Evolutionary conservation across 371 early-diverging fungal species (phyloP).

Genomic region (Mortierella sp.): DNA sequence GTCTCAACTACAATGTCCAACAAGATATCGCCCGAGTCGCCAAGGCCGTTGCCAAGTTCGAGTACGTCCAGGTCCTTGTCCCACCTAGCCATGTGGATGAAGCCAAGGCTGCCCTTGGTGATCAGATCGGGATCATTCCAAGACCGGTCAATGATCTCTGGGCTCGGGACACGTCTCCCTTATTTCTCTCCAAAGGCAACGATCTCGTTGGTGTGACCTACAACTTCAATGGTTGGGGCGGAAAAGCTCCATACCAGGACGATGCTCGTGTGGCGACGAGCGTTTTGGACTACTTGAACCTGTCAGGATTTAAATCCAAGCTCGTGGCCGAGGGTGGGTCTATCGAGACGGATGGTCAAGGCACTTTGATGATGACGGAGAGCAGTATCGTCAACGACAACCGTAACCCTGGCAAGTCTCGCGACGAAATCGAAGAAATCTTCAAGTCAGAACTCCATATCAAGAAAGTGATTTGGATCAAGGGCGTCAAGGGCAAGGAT

Average conservation of each 20-base stretch:
- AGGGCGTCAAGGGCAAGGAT: constrained; percentile 36
- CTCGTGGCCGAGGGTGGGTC: constrained; percentile 36
- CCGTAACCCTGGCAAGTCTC: constrained; percentile 34
- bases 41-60: constrained; percentile 20
- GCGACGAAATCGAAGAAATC: constrained; percentile 15
- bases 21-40: constrained; percentile 27
- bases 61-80: constrained; percentile 10
- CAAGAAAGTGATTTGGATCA: constrained; percentile 35
- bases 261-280: constrained; percentile 16
- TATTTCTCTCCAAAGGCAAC: constrained; percentile 25
- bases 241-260: constrained; percentile 19
- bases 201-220: constrained; percentile 16
- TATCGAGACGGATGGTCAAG: constrained; percentile 41
- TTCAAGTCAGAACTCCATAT: constrained; percentile 20
- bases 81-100: constrained; percentile 13
- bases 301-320: constrained; percentile 11
- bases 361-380: constrained; percentile 33
- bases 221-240: constrained; percentile 50
- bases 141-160: constrained; percentile 36
- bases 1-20: constrained; percentile 26
- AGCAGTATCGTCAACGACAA: constrained; percentile 36
- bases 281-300: constrained; percentile 12
- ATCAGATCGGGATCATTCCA: constrained; percentile 11
- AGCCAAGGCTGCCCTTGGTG: constrained; percentile 14
- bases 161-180: constrained; percentile 30